Conservation (phyloP, 73 alveolate species). For the Paramecium sonneborni region DNA sequence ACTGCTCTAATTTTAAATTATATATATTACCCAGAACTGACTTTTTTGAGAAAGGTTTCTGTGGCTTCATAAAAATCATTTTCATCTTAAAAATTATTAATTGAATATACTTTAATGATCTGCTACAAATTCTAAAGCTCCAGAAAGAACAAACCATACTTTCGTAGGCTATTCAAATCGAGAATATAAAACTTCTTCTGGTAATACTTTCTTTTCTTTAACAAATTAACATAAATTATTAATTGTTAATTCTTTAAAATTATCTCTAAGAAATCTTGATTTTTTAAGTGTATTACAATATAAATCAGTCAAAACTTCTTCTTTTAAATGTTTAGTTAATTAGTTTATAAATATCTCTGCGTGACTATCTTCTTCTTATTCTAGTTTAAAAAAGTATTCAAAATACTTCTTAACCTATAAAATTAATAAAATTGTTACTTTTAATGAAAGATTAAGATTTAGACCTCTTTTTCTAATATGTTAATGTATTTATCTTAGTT, state of each 20-base stretch:
- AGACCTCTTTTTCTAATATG: constrained; percentile 50
- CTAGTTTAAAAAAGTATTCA: constrained; percentile 9
- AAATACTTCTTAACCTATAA: constrained; percentile 37
- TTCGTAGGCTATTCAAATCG: neutral
- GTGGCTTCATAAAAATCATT: neutral
- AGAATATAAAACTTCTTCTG: constrained; percentile 13
- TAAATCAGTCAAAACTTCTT: constrained; percentile 30
- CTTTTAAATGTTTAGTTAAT: constrained; percentile 40
- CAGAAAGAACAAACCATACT: constrained; percentile 4
- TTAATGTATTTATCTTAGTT: neutral
- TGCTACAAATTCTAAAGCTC: constrained; percentile 34
- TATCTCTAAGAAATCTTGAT: constrained; percentile 52
- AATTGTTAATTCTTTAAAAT: neutral
- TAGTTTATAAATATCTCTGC: neutral
- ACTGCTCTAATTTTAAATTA: neutral
- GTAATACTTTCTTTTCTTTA: constrained; percentile 8
- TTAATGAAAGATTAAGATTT: neutral
- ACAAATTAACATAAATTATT: constrained; percentile 15
- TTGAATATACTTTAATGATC: neutral
- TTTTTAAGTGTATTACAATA: constrained; percentile 12
- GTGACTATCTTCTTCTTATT: constrained; percentile 2
- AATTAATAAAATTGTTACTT: neutral
- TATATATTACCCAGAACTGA: neutral
- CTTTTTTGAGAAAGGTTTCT: constrained; percentile 24
- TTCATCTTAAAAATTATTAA: neutral